Conservation (phyloP, 192 early-diverging fungal species). For the Coemansia biformis region DNA sequence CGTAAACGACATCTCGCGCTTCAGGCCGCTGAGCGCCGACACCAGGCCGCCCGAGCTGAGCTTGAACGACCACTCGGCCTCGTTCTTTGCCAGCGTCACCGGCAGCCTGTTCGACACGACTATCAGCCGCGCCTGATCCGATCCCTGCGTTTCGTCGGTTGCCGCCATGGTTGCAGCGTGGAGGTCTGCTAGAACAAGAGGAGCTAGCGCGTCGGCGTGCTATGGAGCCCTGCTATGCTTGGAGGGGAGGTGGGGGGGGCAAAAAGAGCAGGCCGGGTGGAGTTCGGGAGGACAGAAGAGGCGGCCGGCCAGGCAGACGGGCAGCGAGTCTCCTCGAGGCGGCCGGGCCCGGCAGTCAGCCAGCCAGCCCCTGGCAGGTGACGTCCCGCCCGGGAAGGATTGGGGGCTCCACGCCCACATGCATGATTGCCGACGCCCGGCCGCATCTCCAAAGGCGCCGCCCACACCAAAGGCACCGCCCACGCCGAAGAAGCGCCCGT, state of each 20-base stretch:
- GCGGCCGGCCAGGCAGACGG: too few relatives aligned
- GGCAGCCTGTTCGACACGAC: constrained; percentile 97
- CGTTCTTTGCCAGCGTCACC: constrained; percentile 63
- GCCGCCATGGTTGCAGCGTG: not conserved
- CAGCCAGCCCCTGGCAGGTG: too few relatives aligned
- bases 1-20: constrained; percentile 91
- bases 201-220: too few relatives aligned
- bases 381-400: not conserved
- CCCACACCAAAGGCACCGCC: too few relatives aligned
- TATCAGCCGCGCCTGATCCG: constrained; percentile 57
- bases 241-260: not conserved
- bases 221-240: too few relatives aligned
- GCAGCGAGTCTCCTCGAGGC: too few relatives aligned
- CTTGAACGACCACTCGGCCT: constrained; percentile 60
- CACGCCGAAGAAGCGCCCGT: too few relatives aligned
- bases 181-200: not conserved
- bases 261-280: not conserved
- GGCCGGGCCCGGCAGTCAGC: too few relatives aligned
- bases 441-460: too few relatives aligned
- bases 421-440: not conserved
- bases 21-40: constrained; percentile 86
- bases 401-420: not conserved
- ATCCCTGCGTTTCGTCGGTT: constrained; percentile 1
- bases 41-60: constrained; percentile 96
- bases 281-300: too few relatives aligned